Percentiles rank a stretch among this genome's conserved stretches.
These are phyloP conservation scores for Wickerhamiella qilinensis DNA, from an alignment of 805 yeast species.

Conservation along the genomic window DNA sequence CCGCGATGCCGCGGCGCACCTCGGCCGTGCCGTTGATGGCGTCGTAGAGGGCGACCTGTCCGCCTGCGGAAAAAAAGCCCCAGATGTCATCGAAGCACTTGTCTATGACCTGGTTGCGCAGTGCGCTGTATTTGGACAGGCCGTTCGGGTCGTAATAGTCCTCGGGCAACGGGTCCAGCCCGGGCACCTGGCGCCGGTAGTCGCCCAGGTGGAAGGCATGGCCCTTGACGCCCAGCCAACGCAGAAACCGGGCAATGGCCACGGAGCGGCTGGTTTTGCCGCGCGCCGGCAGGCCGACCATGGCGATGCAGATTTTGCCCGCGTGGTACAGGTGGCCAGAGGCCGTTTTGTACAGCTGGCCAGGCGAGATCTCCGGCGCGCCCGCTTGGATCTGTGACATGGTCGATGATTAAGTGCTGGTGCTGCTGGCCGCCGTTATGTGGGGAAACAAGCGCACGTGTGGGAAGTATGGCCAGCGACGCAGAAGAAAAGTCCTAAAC, in stretches of 20 bases:
- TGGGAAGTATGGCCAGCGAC: no score
- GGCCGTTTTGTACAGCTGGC: conserved; percentile 84
- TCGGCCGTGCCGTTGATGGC: conserved; percentile 74
- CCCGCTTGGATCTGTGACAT: no score
- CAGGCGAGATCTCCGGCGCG: conserved; percentile 34
- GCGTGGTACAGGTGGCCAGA: conserved; percentile 90
- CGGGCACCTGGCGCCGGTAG: conserved; percentile 45
- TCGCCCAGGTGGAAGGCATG: conserved; percentile 87
- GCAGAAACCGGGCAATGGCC: conserved; percentile 72
- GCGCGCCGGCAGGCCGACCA: conserved; percentile 89
- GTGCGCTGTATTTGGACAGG: conserved; percentile 38
- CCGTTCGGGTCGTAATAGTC: conserved; percentile 38
- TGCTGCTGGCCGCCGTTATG: no score
- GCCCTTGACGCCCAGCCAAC: conserved; percentile 94
- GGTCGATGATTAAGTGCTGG: no score
- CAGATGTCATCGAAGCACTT: conserved; percentile 56
- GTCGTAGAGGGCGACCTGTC: conserved; percentile 93
- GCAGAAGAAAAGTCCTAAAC: background rate
- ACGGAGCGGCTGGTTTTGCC: conserved; percentile 92
- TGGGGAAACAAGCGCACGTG: no score
- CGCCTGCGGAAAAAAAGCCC: conserved; percentile 52
- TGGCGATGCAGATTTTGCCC: conserved; percentile 74
- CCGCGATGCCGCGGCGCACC: conserved; percentile 39
- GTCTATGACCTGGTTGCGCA: conserved; percentile 42
- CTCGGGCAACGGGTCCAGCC: conserved; percentile 36